Evolutionary conservation across 2,329 filamentous ascomycete species (phyloP).

Genomic region (Sporothrix dimorphospora): DNA sequence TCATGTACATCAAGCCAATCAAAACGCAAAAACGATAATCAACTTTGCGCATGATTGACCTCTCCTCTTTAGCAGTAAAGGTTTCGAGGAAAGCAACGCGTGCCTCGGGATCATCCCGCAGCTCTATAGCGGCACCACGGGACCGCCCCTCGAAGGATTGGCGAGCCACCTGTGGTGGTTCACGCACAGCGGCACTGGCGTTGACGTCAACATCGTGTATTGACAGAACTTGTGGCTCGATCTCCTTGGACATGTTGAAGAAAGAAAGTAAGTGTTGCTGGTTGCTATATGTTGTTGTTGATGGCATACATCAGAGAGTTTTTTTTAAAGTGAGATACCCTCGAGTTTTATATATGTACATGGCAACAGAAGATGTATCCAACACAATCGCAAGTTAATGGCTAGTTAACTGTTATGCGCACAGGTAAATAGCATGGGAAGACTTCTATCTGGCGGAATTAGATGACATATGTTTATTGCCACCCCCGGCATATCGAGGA

Average conservation of each 20-base stretch:
- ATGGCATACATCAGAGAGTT: neutral
- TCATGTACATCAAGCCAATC: conserved; percentile 47
- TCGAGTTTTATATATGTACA: neutral
- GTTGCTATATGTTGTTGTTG: neutral
- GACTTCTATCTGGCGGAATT: neutral
- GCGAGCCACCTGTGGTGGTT: neutral
- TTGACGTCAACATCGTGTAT: neutral
- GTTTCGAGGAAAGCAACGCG: conserved; percentile 42
- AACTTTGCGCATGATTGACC: conserved; percentile 46
- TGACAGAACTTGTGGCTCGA: neutral
- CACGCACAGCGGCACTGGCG: neutral
- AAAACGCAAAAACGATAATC: conserved; percentile 44
- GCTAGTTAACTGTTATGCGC: neutral
- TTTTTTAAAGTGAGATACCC: neutral
- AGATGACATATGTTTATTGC: neutral
- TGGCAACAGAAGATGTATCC: neutral
- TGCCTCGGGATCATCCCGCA: conserved; percentile 36
- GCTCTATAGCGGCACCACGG: conserved; percentile 14
- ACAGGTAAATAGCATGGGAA: neutral
- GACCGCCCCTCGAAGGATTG: conserved; percentile 16
- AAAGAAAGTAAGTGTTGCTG: neutral
- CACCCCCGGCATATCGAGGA: neutral
- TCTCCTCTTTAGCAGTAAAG: conserved; percentile 46
- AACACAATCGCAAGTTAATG: neutral
- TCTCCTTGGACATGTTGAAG: neutral